Base-by-base conservation (phyloP, 257 asterid genomes). In the Ilex aquifolium region DNA sequence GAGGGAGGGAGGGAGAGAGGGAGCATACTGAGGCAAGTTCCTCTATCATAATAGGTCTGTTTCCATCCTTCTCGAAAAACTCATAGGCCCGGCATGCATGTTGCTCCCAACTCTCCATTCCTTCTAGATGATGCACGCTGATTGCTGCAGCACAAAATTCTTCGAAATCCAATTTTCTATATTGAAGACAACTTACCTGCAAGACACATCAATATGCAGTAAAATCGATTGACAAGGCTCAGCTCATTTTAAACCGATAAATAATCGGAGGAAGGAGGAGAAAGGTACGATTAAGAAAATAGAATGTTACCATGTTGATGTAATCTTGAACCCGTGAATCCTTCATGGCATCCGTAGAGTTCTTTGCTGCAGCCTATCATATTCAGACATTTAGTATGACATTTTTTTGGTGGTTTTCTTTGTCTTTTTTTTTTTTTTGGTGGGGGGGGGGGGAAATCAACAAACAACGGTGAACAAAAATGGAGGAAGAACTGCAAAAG, bases 111-210 rank as follows among this genome's bases (percentile, higher is more conserved):
- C 78, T 84, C 63, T 78, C 81, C 76, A 75, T 69, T 64, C 92
- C 99, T 75, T 93, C 97, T 11, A 93, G 82, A 80, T 93, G 97
- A 76, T 87, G 83, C 12, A 93, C 92, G 30, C 96, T 90, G 74
- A 83, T 75, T 0, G 95, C 84, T 2, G 97, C 97, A 4, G 95
- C 95, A 61, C 95, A 93, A 69, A 84, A 90, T 68, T 93, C 99
- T 69, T 90, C 96, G 5, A 87, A 93, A 70, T 90, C 95, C 85
- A 93, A 61, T 72, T 87, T 90, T 64, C 81, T 72, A 72, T 90
- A 87, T 51, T 90, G 96, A 73, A 93, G 91, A 66, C 85, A 82
- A 69, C 96, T 86, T 77, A 90, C 85, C 99, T 93, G 77, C 75
- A 68, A 14, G 27, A 50, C 29, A 50, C n/a, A 63, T 40, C 50